These are phyloP conservation scores for Aspergillus bertholletiae DNA, from an alignment of 495 filamentous ascomycete genomes.

Conservation along the genomic window DNA sequence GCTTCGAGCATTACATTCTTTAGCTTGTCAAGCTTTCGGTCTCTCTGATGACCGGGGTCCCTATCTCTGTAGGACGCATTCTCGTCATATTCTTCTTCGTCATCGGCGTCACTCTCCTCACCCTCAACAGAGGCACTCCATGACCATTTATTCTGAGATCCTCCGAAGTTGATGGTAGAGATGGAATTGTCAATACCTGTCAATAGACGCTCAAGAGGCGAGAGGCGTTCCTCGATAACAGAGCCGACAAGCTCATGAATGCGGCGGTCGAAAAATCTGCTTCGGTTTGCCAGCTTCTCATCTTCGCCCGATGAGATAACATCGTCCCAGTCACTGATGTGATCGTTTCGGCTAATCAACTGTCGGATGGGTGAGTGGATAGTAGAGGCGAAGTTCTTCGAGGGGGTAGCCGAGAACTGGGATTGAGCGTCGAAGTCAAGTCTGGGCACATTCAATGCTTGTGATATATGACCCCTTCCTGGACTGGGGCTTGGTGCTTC, in stretches of 20 bases:
- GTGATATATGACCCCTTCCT: slow-evolving; percentile 49
- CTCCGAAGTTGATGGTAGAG: slow-evolving; percentile 43
- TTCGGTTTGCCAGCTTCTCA: slow-evolving; percentile 69
- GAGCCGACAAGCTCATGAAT: slow-evolving; percentile 80
- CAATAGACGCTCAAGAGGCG: slow-evolving; percentile 75
- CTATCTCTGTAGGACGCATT: slow-evolving; percentile 45
- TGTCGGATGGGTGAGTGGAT: slow-evolving; percentile 59
- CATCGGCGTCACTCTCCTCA: slow-evolving; percentile 86
- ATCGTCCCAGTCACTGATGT: slow-evolving; percentile 88
- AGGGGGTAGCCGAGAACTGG: slow-evolving; percentile 37
- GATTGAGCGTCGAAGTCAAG: slow-evolving; percentile 41
- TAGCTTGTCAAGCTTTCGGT: slow-evolving; percentile 80
- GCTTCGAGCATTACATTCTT: slow-evolving; percentile 77
- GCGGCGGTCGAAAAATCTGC: slow-evolving; percentile 80
- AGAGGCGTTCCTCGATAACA: slow-evolving; percentile 70
- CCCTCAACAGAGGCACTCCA: slow-evolving; percentile 57
- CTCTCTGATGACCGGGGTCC: slow-evolving; percentile 61
- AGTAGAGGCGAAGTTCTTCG: slow-evolving; percentile 31
- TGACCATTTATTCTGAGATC: slow-evolving; percentile 32
- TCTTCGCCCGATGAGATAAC: slow-evolving; percentile 79
- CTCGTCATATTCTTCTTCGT: slow-evolving; percentile 70
- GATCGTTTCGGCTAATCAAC: slow-evolving; percentile 62
- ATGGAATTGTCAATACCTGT: slow-evolving; percentile 69
- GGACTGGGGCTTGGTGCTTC: slow-evolving; percentile 78
- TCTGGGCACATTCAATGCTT: slow-evolving; percentile 42